These are phyloP conservation scores for Microbotryum intermedium DNA, from an alignment of 1,284 basidiomycete species.

Conservation along the genomic window DNA sequence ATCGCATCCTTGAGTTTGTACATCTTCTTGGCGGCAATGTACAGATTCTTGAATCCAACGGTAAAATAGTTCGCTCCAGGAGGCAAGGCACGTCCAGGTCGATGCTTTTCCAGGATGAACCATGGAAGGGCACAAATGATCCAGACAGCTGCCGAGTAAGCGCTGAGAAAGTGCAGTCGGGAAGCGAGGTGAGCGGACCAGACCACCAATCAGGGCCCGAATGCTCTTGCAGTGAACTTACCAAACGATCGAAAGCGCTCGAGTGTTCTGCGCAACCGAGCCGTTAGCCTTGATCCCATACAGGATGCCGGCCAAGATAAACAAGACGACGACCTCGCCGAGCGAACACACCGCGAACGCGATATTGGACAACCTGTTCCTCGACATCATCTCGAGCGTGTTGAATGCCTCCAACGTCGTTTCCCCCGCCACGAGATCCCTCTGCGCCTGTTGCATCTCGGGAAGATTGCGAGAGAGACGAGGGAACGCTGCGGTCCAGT, in stretches of 20 bases:
- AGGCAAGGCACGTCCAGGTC: conserved; percentile 45
- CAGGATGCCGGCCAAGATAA: conserved; percentile 38
- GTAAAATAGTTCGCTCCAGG: conserved; percentile 56
- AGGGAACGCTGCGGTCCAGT: conserved; percentile 74
- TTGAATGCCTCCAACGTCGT: conserved; percentile 58
- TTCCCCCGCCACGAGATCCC: conserved; percentile 53
- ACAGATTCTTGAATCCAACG: conserved; percentile 45
- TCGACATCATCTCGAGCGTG: conserved; percentile 64
- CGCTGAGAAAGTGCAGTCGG: too few relatives aligned
- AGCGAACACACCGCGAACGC: conserved; percentile 70
- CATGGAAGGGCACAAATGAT: conserved; percentile 58
- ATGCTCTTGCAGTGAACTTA: not conserved
- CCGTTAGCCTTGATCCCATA: conserved; percentile 35
- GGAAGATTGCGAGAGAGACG: conserved; percentile 69
- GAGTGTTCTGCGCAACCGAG: conserved; percentile 29
- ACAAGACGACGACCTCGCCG: conserved; percentile 53
- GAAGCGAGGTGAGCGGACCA: too few relatives aligned
- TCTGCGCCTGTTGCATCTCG: conserved; percentile 53
- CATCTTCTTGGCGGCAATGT: conserved; percentile 48
- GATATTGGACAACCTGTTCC: conserved; percentile 75
- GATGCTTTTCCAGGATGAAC: conserved; percentile 34
- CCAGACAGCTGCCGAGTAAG: conserved; percentile 44
- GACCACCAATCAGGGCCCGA: too few relatives aligned
- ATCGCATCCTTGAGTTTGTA: conserved; percentile 29
- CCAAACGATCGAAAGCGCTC: conserved; percentile 28